Evolutionary conservation across 371 early-diverging fungal species (phyloP).

Genomic region (Capillidium heterosporum): DNA sequence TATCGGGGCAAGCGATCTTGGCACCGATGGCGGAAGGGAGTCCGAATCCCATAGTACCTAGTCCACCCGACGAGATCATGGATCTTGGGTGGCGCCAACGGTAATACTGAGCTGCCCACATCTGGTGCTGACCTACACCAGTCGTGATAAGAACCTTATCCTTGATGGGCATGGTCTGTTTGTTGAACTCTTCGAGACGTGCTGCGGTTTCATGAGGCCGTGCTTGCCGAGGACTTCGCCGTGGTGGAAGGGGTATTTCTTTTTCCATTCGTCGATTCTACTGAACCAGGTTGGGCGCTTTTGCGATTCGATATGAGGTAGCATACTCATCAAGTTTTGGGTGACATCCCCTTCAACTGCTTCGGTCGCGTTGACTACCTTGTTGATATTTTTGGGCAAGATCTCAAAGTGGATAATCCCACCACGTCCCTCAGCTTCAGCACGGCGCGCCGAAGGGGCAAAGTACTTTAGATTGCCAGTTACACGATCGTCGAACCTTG

Average conservation of each 20-base stretch:
- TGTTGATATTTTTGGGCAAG: constrained; percentile 97
- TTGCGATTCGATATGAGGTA: constrained; percentile 51
- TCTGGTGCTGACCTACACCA: constrained; percentile 96
- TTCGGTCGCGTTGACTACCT: constrained; percentile 73
- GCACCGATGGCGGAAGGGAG: constrained; percentile 90
- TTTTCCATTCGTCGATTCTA: constrained; percentile 65
- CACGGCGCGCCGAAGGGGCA: constrained; percentile 82
- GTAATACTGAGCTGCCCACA: constrained; percentile 85
- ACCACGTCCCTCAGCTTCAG: constrained; percentile 71
- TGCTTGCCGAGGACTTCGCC: constrained; percentile 17
- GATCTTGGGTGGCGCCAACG: constrained; percentile 80
- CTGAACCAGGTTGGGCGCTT: constrained; percentile 70
- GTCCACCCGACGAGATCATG: constrained; percentile 84
- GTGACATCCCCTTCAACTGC: constrained; percentile 92
- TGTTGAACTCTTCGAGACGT: constrained; percentile 79
- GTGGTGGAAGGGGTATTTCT: constrained; percentile 69
- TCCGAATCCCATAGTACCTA: constrained; percentile 97
- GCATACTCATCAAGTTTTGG: constrained; percentile 51
- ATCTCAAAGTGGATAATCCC: constrained; percentile 97
- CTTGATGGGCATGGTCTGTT: constrained; percentile 59
- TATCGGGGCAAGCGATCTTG: constrained; percentile 81
- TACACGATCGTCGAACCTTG: constrained; percentile 95
- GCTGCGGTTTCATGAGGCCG: constrained; percentile 68
- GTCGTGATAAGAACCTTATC: constrained; percentile 87
- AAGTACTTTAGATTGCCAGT: constrained; percentile 75